Base-by-base conservation (phyloP, 2,329 filamentous ascomycete genomes). In the Arthrinium puccinioides region DNA sequence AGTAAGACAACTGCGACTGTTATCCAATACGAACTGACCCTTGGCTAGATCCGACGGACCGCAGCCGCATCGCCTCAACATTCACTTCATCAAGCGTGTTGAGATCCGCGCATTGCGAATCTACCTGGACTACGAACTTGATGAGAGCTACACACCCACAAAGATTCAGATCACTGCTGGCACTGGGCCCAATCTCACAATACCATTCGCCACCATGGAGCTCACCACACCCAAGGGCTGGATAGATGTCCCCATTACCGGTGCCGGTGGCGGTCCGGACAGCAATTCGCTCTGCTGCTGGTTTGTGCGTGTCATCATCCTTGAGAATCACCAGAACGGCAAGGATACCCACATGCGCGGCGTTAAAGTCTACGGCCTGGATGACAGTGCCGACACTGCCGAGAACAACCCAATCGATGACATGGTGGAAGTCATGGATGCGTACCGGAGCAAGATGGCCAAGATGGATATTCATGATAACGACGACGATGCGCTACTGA, bases 311-410 rank as follows among this genome's bases (percentile, higher is more conserved):
- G 81, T 97, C 53, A 81, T 85, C 48, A 82, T 98, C 33, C 75
- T 90, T 36, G 92, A 97, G 64, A 98, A 98, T 55, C 92, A 98
- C 59, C 92, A 98, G 63, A 98, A 98, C 59, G 92, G 92, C 46
- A 98, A 98, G 60, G 92, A 98, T 58, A 98, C 92, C n/a, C 92
- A 98, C 67, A 74, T 98, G 18, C 76, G 92, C 13, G 90, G 88
- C 2, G 75, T 98, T 59, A 94, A 95, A 64, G 83, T 97, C 9
- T 98, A 78, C 47, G 75, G 75, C 2, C 63, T 75, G 20, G 72
- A 75, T 42, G 63, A 66, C 10, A 62, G 61, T 13, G 62, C 58
- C 4, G 58, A 61, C 11, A 63, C 59, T 4, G 55, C 57, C 3
- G 56, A 62, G 27, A 56, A 57, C 34, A 63, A 59, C 18, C 52